phyloP scores from a whole-genome alignment of 148 eudicot species.

The Rhododendron molle region DNA sequence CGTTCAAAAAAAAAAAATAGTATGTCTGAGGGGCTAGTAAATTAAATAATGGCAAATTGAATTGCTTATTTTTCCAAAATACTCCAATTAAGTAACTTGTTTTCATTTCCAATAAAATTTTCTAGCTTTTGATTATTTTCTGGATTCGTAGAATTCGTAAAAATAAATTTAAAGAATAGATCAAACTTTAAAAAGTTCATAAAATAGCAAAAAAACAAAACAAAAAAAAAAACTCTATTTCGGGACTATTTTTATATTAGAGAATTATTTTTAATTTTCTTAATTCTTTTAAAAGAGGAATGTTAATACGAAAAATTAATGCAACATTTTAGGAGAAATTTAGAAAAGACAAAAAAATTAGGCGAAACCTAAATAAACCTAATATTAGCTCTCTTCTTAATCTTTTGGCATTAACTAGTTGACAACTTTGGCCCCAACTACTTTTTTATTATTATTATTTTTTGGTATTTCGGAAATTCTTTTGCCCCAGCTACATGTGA shows the following conservation, averaged over 20 bases:
- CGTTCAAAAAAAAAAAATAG: too few species aligned
- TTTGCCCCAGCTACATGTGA: slow-evolving; percentile 1
- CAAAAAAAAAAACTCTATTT: neutral
- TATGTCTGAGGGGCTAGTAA: neutral
- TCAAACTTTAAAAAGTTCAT: neutral
- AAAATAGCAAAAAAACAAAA: too few species aligned
- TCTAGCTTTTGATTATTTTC: too few species aligned
- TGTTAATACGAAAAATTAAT: neutral
- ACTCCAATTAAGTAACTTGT: neutral
- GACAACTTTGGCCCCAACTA: neutral
- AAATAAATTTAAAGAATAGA: too few species aligned
- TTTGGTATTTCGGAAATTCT: neutral
- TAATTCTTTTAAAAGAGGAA: neutral
- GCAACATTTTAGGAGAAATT: neutral
- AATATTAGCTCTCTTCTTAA: neutral
- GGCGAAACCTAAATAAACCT: neutral
- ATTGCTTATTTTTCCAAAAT: neutral
- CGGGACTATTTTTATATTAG: neutral
- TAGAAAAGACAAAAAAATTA: neutral
- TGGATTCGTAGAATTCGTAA: too few species aligned
- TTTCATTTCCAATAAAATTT: neutral
- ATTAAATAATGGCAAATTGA: neutral
- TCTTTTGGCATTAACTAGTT: neutral
- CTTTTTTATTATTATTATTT: neutral
- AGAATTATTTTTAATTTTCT: neutral